Evolutionary conservation across 345 rosid genomes (phyloP).

Genomic region (Syzygium aromaticum): DNA sequence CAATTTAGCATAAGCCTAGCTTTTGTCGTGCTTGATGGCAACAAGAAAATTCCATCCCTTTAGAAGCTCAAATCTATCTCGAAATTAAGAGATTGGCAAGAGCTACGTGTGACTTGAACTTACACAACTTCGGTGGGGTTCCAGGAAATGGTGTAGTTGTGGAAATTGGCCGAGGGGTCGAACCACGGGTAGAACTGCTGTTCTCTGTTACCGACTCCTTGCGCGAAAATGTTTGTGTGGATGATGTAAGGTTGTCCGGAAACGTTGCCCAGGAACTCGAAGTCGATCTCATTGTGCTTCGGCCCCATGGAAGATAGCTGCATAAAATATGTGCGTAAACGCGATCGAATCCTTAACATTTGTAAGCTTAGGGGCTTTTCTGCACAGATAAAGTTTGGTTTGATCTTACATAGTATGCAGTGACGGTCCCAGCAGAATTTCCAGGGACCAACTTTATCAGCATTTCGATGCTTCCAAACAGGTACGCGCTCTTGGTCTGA

Average conservation of each 20-base stretch:
- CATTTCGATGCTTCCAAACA: slow-evolving; percentile 11
- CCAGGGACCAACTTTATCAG: slow-evolving; percentile 9
- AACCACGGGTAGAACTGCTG: slow-evolving; percentile 22
- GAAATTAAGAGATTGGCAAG: neutral
- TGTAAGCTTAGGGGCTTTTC: neutral
- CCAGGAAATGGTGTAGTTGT: slow-evolving; percentile 14
- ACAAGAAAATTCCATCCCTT: too few species aligned
- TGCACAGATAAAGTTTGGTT: neutral
- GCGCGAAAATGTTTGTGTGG: slow-evolving; percentile 8
- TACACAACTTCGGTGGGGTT: slow-evolving; percentile 19
- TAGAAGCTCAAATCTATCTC: neutral
- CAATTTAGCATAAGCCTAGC: too few species aligned
- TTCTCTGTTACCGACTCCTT: slow-evolving; percentile 15
- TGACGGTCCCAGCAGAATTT: slow-evolving; percentile 13
- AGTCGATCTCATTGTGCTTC: slow-evolving; percentile 19
- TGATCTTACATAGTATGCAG: slow-evolving; percentile 10
- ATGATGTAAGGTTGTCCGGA: neutral
- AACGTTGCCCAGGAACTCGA: slow-evolving; percentile 20
- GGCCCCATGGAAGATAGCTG: slow-evolving; percentile 11
- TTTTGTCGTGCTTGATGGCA: too few species aligned
- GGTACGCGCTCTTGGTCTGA: slow-evolving; percentile 1
- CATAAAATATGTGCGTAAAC: neutral
- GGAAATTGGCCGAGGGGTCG: slow-evolving; percentile 9
- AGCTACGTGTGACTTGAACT: neutral
- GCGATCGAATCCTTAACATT: neutral